Evolutionary conservation across 257 asterid species (phyloP).

Genomic region (Primulina tabacum): DNA sequence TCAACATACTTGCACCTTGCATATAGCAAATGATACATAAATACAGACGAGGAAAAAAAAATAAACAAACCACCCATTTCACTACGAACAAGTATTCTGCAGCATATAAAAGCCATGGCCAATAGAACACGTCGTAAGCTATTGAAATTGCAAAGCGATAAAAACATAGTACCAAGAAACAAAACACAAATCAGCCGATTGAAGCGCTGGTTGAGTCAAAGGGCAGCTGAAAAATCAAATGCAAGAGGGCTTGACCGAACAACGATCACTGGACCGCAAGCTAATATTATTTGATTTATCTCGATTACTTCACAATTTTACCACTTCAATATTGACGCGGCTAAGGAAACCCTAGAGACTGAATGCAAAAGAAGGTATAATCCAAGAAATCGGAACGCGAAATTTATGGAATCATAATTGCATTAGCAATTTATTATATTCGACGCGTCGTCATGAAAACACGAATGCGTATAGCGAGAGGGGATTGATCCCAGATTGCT

Average conservation of each 20-base stretch:
- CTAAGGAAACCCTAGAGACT: slow-evolving; percentile 41
- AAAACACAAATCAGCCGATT: slow-evolving; percentile 20
- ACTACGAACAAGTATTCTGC: background rate
- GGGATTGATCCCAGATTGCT: slow-evolving; percentile 26
- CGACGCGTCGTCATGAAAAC: background rate
- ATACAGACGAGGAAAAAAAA: background rate
- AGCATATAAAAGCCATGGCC: background rate
- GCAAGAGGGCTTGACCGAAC: slow-evolving; percentile 19
- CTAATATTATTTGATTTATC: background rate
- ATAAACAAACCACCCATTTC: background rate
- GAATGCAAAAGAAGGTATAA: background rate
- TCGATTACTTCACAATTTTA: background rate
- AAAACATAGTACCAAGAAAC: background rate
- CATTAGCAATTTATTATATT: background rate
- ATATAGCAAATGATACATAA: background rate
- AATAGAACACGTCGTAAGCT: too few species aligned
- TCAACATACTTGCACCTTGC: background rate
- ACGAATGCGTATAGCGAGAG: slow-evolving; percentile 3
- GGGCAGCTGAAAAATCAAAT: slow-evolving; percentile 29
- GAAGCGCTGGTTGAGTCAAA: slow-evolving; percentile 38
- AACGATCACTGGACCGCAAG: background rate
- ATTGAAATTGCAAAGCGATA: background rate
- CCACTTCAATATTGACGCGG: slow-evolving; percentile 31
- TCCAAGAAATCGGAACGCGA: background rate
- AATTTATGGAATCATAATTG: background rate